Base-by-base conservation (phyloP, 208 protist genomes). In the Leishmania turanica region DNA sequence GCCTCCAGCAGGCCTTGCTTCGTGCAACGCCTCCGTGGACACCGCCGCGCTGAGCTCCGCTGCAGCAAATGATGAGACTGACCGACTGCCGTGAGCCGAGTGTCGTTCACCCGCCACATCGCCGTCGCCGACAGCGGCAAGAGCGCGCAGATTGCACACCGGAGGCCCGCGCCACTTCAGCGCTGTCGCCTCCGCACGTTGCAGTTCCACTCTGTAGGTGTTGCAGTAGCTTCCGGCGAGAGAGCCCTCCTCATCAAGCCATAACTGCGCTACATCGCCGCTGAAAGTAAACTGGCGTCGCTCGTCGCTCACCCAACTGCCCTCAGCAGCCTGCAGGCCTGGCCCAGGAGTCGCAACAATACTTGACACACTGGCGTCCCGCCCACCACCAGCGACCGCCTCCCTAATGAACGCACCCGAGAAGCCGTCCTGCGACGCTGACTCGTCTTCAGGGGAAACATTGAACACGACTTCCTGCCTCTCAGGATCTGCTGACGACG, bases 241-340 rank as follows among this genome's bases (percentile, higher is more conserved):
- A 31, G 2, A 37, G 27, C 81, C 81, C 58, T 84, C 75, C 1
- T 80, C 75, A 27, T 77, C 68, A 9, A 84, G 49, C 81, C 81
- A 84, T 15, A 31, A 77, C 70, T 84, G 68, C 13, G 58, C 75
- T 9, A 84, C 81, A 70, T 84, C 81, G 9, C 81, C 81, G 56
- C 81, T 84, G 53, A 75, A 84, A 49, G 76, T 27, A 53, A 76
- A 80, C 4, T 9, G 21, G 9, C 9, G 8, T 27, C 47, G 31
- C 34, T 53, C 31, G 11, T 15, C 19, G 3, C 19, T 7, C 72
- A 45, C 51, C 7, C 31, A 7, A 34, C 24, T 53, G 21, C 72
- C n/a, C 9, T 40, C 42, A 64, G 17, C 7, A 7, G 31, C 19
- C 51, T 45, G 51, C 24, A 7, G 34, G 13, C 72, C n/a, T 49